phyloP scores from a whole-genome alignment of 108 stramenopile genomes.

The Nitzschia sp. region DNA sequence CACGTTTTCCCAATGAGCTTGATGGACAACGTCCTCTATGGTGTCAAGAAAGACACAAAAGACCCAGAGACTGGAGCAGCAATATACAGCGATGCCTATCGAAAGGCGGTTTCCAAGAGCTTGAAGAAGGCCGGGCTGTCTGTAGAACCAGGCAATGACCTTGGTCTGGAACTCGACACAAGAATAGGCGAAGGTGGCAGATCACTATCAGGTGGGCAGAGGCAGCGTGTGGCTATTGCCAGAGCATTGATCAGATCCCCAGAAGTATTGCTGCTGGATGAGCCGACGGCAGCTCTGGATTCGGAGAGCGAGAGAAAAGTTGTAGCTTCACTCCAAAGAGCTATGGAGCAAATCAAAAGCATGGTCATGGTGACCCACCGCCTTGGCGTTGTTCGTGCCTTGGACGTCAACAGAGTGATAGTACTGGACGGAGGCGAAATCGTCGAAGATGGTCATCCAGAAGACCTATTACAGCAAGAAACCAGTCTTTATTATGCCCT shows the following conservation, averaged over 20 bases:
- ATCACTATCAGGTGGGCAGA: conserved; percentile 89
- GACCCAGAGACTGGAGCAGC: conserved; percentile 62
- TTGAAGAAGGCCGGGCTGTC: conserved; percentile 67
- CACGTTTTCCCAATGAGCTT: conserved; percentile 88
- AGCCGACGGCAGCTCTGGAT: conserved; percentile 72
- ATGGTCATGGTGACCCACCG: conserved; percentile 92
- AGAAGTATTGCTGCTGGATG: conserved; percentile 78
- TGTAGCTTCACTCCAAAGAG: conserved; percentile 57
- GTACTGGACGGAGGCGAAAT: conserved; percentile 88
- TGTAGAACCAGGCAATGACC: conserved; percentile 66
- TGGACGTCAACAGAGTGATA: conserved; percentile 88
- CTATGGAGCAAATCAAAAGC: conserved; percentile 68
- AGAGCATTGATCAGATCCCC: conserved; percentile 88
- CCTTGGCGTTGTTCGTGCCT: conserved; percentile 78
- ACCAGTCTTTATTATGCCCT: conserved; percentile 73
- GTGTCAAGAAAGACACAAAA: conserved; percentile 71
- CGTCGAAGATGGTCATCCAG: conserved; percentile 92
- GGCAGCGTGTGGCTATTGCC: conserved; percentile 91
- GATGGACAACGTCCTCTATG: conserved; percentile 91
- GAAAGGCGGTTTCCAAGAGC: conserved; percentile 51
- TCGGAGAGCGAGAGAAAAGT: conserved; percentile 79
- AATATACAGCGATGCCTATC: conserved; percentile 60
- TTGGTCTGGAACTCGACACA: conserved; percentile 86
- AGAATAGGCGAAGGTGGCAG: conserved; percentile 92
- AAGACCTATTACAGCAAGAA: conserved; percentile 65